Evolutionary conservation across 2,329 filamentous ascomycete species (phyloP).

Genomic region (Chrysosphaeria jannelii): DNA sequence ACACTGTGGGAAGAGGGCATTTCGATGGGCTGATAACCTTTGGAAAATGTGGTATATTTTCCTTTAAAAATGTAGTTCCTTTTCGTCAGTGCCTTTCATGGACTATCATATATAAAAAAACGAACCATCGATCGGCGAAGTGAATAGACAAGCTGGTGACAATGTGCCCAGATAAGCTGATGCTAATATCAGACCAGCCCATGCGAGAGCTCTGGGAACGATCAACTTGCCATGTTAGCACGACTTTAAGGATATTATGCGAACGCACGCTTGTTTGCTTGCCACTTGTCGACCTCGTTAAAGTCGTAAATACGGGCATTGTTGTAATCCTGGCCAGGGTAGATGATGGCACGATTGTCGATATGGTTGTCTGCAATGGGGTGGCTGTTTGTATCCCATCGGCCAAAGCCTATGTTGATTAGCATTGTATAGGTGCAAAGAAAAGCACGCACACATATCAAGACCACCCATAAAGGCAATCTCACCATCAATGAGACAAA

Average conservation of each 20-base stretch:
- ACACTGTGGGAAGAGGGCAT: conserved; percentile 6
- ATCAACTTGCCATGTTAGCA: conserved; percentile 21
- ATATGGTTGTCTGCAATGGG: conserved; percentile 64
- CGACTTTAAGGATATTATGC: neutral
- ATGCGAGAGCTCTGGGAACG: conserved; percentile 53
- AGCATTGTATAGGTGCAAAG: no score
- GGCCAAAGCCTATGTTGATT: no score
- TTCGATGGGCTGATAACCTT: conserved; percentile 15
- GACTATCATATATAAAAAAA: neutral
- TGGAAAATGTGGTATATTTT: conserved; percentile 33
- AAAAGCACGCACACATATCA: no score
- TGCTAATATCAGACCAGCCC: conserved; percentile 73
- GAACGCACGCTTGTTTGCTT: conserved; percentile 41
- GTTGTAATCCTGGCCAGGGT: conserved; percentile 80
- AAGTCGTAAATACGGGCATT: conserved; percentile 68
- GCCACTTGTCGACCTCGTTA: conserved; percentile 43
- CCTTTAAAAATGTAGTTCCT: conserved; percentile 63
- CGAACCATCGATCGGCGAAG: conserved; percentile 53
- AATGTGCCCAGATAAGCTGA: conserved; percentile 46
- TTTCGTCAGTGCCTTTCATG: conserved; percentile 3
- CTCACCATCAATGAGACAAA: conserved; percentile 51
- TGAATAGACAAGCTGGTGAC: conserved; percentile 47
- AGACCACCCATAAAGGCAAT: conserved; percentile 76
- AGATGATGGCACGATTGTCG: conserved; percentile 46
- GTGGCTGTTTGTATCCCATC: conserved; percentile 71